Evolutionary conservation across 139 green algal genomes (phyloP).

Genomic region (Gonium pectorale): DNA sequence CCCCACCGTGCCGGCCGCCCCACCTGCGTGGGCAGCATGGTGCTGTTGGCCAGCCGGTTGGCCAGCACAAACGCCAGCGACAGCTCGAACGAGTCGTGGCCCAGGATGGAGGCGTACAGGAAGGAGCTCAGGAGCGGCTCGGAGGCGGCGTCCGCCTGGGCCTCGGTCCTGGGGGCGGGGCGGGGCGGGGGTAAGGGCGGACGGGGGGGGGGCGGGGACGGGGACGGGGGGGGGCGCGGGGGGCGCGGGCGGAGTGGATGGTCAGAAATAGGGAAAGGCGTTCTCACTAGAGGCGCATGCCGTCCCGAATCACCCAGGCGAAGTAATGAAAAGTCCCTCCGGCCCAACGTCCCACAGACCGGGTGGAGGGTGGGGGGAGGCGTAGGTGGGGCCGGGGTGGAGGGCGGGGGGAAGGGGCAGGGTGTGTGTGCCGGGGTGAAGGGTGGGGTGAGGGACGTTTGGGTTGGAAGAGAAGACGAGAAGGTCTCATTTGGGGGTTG

Average conservation of each 20-base stretch:
- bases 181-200: neutral
- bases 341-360: too few species aligned
- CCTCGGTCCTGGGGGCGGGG: conserved; percentile 57
- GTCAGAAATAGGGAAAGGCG: neutral
- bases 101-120: conserved; percentile 94
- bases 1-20: neutral
- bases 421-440: too few species aligned
- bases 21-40: conserved; percentile 94
- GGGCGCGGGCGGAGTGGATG: neutral
- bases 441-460: too few species aligned
- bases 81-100: conserved; percentile 86
- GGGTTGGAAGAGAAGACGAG: too few species aligned
- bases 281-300: too few species aligned
- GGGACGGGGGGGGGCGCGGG: neutral
- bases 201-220: conserved; percentile 1
- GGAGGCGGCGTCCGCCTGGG: conserved; percentile 62
- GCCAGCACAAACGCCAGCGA: conserved; percentile 93
- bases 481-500: too few species aligned
- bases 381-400: too few species aligned
- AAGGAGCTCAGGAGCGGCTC: conserved; percentile 94
- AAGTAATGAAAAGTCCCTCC: too few species aligned
- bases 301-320: too few species aligned
- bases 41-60: conserved; percentile 92
- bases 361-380: too few species aligned
- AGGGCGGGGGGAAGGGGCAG: too few species aligned